These are phyloP conservation scores for Chlorella ohadii DNA, from an alignment of 139 green algal species.

Conservation along the genomic window DNA sequence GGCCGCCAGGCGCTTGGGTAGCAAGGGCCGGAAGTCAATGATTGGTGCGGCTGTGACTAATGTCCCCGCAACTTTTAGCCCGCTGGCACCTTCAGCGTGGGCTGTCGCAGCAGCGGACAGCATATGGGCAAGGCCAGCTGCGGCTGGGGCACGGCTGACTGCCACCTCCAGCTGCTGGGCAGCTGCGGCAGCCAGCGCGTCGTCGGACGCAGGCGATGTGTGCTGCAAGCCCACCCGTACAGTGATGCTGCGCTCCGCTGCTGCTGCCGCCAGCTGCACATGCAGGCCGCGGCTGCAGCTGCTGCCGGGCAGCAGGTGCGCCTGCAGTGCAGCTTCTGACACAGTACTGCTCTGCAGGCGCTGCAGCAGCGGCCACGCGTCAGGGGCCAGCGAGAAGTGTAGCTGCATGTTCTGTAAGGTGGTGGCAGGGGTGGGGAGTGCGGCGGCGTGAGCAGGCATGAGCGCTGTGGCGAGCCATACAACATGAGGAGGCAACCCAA, in stretches of 20 bases:
- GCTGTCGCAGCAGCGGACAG: not conserved
- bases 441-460: too few species aligned
- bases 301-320: not conserved
- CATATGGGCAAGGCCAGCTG: not conserved
- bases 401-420: slow-evolving; percentile 1
- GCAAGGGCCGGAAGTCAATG: slow-evolving; percentile 26
- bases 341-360: not conserved
- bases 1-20: slow-evolving; percentile 31
- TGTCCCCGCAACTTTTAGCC: not conserved
- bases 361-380: not conserved
- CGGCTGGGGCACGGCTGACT: not conserved
- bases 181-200: not conserved
- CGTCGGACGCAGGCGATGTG: not conserved
- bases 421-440: not conserved
- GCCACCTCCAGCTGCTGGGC: slow-evolving; percentile 1
- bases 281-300: not conserved
- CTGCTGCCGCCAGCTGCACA: not conserved
- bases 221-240: not conserved
- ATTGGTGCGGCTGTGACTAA: not conserved
- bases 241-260: not conserved
- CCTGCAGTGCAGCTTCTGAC: not conserved
- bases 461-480: too few species aligned
- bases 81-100: not conserved
- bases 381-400: not conserved
- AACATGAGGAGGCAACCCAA: not conserved